phyloP scores from a whole-genome alignment of 2,329 filamentous ascomycete species.

The Alternaria infectoria region DNA sequence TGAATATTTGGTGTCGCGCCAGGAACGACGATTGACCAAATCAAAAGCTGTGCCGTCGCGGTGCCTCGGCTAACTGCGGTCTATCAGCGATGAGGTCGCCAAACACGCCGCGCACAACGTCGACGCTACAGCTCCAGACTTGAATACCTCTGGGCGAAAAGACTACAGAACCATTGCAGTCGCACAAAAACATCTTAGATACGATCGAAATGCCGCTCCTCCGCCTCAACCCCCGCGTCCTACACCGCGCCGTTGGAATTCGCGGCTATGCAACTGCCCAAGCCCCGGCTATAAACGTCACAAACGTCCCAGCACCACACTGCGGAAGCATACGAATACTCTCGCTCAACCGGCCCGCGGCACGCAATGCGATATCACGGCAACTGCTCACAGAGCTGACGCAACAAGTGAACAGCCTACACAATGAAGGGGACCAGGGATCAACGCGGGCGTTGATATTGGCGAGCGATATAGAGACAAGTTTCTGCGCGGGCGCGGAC shows the following conservation, averaged over 20 bases:
- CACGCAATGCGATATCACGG: conserved; percentile 89
- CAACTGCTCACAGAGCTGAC: conserved; percentile 75
- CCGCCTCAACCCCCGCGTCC: conserved; percentile 25
- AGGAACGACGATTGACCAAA: not conserved
- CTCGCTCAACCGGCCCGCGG: conserved; percentile 81
- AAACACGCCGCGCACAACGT: not conserved
- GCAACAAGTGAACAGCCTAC: conserved; percentile 74
- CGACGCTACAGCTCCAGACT: not conserved
- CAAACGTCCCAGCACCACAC: conserved; percentile 76
- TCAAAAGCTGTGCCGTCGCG: not conserved
- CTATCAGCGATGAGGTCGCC: conserved; percentile 8
- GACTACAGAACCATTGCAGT: not conserved
- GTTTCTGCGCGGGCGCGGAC: conserved; percentile 94
- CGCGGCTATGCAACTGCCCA: conserved; percentile 52
- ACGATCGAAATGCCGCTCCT: conserved; percentile 31
- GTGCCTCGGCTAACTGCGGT: conserved; percentile 26
- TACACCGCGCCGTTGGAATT: conserved; percentile 32
- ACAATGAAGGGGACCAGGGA: conserved; percentile 62
- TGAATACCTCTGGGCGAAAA: not conserved
- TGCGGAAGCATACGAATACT: conserved; percentile 87
- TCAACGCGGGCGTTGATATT: conserved; percentile 81
- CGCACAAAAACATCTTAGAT: not conserved
- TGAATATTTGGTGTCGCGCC: not conserved
- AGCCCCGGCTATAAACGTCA: conserved; percentile 69
- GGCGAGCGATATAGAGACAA: conserved; percentile 81